phyloP scores from a whole-genome alignment of 148 eudicot genomes.

The Nyssa sinensis region DNA sequence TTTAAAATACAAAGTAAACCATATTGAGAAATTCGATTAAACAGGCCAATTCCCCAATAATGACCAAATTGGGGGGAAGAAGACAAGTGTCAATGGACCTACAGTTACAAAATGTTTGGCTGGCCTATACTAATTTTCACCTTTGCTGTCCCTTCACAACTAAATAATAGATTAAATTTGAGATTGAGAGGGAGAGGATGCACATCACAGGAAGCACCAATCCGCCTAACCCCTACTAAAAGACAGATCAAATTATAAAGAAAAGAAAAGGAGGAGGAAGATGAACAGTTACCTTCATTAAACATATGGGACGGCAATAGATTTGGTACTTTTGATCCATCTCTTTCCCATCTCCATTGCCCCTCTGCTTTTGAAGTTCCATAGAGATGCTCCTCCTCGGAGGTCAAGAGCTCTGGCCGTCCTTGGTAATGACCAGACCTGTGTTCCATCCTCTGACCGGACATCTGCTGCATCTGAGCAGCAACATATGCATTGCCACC shows the following conservation, averaged over 20 bases:
- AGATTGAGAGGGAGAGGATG: neutral
- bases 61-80: neutral
- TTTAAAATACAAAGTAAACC: too few relatives aligned
- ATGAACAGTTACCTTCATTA: constrained; percentile 33
- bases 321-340: constrained; percentile 32
- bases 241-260: neutral
- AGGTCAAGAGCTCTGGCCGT: constrained; percentile 23
- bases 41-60: too few relatives aligned
- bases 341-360: constrained; percentile 54
- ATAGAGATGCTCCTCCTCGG: constrained; percentile 25
- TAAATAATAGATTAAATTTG: neutral
- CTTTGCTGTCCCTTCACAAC: neutral
- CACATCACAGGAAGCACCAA: neutral
- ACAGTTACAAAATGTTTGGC: neutral
- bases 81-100: neutral
- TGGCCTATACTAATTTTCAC: neutral
- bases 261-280: neutral
- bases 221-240: neutral
- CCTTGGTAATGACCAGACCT: constrained; percentile 32
- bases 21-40: too few relatives aligned
- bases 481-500: constrained; percentile 30
- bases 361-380: constrained; percentile 28
- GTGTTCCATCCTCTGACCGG: constrained; percentile 34
- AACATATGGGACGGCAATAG: constrained; percentile 39
- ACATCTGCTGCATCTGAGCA: constrained; percentile 29